phyloP scores from a whole-genome alignment of 2,329 filamentous ascomycete species.

The Biscogniauxia mediterranea region DNA sequence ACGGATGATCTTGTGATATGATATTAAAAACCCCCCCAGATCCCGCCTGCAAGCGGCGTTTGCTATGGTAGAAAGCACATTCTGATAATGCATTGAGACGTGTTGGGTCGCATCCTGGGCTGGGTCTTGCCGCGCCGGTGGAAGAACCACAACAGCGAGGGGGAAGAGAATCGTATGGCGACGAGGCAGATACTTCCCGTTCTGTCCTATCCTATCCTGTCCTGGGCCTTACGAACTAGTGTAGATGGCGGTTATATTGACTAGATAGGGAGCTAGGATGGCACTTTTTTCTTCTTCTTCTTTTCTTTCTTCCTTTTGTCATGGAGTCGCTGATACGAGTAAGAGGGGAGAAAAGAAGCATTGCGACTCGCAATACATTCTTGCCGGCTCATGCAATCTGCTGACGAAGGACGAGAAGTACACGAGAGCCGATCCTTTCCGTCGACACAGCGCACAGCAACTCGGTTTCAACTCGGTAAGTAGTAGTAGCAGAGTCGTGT shows the following conservation, averaged over 20 bases:
- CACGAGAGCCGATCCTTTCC: neutral
- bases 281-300: neutral
- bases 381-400: neutral
- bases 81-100: neutral
- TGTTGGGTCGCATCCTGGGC: neutral
- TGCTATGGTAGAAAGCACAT: neutral
- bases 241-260: neutral
- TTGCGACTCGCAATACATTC: neutral
- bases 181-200: neutral
- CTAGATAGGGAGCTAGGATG: neutral
- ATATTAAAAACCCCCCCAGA: neutral
- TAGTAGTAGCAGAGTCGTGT: neutral
- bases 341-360: neutral
- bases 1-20: neutral
- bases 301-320: neutral
- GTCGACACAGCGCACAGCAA: neutral
- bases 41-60: neutral
- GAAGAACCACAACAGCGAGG: neutral
- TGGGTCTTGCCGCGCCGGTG: neutral
- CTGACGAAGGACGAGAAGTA: neutral
- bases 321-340: neutral
- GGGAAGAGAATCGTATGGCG: neutral
- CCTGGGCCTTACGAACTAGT: neutral
- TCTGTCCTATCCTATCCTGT: neutral
- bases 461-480: neutral